A percentile compares a stretch with the other conserved stretches of the same genome.
Conservation (phyloP, 2,329 filamentous ascomycete genomes). For the Paramyrothecium roridum region DNA sequence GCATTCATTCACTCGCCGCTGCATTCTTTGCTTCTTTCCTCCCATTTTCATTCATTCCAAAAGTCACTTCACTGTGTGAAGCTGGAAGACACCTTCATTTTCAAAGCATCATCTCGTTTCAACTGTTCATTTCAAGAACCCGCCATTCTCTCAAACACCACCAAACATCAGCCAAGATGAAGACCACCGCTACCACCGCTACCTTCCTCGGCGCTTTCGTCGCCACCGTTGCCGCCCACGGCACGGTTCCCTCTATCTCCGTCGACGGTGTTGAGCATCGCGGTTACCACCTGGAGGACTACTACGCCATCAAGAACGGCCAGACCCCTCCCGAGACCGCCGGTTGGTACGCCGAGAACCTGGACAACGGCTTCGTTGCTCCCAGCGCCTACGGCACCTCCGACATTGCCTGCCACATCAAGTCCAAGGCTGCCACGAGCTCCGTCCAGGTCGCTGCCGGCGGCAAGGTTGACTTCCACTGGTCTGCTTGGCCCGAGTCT, state of each 20-base stretch:
- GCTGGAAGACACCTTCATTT: background rate
- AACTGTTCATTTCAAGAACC: background rate
- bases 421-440: conserved; percentile 30
- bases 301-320: background rate
- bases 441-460: conserved; percentile 36
- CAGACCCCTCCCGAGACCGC: conserved; percentile 3
- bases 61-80: conserved; percentile 2
- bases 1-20: background rate
- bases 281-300: conserved; percentile 1
- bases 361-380: conserved; percentile 49
- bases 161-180: background rate
- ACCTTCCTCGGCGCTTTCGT: background rate
- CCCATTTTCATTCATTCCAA: conserved; percentile 1
- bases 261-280: background rate
- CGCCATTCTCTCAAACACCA: background rate
- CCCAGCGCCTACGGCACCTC: conserved; percentile 31
- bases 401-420: conserved; percentile 46
- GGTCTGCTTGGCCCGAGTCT: conserved; percentile 37
- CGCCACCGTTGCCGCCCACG: background rate
- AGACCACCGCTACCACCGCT: background rate
- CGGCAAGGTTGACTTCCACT: conserved; percentile 34
- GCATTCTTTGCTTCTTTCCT: background rate
- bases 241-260: background rate
- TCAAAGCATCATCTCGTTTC: background rate
- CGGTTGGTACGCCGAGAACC: conserved; percentile 35